A percentile compares a stretch with the other conserved stretches of the same genome.
These are phyloP conservation scores for Zanthoxylum bungeanum DNA, from an alignment of 345 rosid species.

Conservation along the genomic window DNA sequence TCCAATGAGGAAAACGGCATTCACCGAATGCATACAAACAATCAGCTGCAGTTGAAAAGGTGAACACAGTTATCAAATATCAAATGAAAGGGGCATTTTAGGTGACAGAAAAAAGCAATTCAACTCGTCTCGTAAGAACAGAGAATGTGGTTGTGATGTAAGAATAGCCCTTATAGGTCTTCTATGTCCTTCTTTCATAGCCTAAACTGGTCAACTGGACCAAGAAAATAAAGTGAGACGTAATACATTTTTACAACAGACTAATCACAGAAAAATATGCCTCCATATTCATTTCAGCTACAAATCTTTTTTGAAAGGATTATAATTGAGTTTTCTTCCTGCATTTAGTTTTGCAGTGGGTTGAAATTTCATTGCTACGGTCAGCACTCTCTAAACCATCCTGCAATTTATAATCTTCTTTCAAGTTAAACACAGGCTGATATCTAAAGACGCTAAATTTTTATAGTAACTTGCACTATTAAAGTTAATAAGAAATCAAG, in stretches of 20 bases:
- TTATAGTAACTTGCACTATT: background rate
- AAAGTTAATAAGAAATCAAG: no score
- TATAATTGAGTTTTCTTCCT: conserved; percentile 1
- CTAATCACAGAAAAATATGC: background rate
- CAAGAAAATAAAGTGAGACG: background rate
- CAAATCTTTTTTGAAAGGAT: background rate
- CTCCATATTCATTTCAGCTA: background rate
- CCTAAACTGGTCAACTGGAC: background rate
- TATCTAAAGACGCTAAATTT: no score
- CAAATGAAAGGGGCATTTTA: background rate
- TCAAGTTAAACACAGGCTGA: background rate
- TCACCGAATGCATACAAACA: conserved; percentile 76
- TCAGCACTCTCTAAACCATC: background rate
- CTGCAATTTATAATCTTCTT: background rate
- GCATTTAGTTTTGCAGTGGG: background rate
- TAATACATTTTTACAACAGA: background rate
- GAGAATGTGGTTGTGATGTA: background rate
- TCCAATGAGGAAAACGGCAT: conserved; percentile 74
- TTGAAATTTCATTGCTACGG: background rate
- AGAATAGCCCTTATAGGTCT: background rate
- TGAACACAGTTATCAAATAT: conserved; percentile 7
- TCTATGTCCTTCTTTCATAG: background rate
- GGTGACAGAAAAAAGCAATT: conserved; percentile 5
- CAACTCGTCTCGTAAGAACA: background rate
- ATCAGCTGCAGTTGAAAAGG: conserved; percentile 54